Conservation (phyloP, 192 early-diverging fungal species). For the Dissophora globulifera region DNA sequence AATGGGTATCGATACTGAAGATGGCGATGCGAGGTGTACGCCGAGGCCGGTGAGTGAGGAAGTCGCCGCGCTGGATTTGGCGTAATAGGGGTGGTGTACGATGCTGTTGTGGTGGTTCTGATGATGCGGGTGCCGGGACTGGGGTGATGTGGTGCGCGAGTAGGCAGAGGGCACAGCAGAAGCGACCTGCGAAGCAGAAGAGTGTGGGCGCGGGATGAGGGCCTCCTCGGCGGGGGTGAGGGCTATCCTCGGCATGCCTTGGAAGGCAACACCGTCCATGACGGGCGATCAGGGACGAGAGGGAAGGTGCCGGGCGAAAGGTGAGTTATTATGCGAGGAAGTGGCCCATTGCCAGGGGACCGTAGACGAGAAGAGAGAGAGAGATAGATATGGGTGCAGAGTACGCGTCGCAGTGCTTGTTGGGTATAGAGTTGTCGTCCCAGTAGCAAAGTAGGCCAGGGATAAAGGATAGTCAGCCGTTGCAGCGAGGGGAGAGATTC, state of each 20-base stretch:
- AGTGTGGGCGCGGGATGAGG: conserved; percentile 37
- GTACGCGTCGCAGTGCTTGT: too few relatives aligned
- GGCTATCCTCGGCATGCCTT: conserved; percentile 51
- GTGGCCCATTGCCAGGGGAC: neutral
- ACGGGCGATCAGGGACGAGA: neutral
- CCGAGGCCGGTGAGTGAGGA: conserved; percentile 13
- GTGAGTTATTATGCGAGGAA: neutral
- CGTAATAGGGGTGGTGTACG: conserved; percentile 28
- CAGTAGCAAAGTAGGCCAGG: too few relatives aligned
- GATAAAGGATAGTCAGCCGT: too few relatives aligned
- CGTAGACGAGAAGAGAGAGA: neutral
- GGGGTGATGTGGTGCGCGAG: conserved; percentile 9
- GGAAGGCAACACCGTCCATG: conserved; percentile 51
- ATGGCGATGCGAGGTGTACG: conserved; percentile 12
- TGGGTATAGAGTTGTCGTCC: too few relatives aligned
- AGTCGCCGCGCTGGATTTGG: conserved; percentile 3
- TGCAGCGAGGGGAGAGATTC: too few relatives aligned
- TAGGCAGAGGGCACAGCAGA: conserved; percentile 34
- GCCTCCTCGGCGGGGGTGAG: conserved; percentile 49
- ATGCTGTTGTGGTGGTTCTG: conserved; percentile 13
- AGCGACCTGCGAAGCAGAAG: conserved; percentile 41
- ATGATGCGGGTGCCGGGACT: conserved; percentile 15
- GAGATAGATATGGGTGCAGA: neutral
- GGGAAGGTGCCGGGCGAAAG: neutral
- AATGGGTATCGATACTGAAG: conserved; percentile 25